Evolutionary conservation across 306 rosid species (phyloP).

Genomic region (Mucuna pruriens): DNA sequence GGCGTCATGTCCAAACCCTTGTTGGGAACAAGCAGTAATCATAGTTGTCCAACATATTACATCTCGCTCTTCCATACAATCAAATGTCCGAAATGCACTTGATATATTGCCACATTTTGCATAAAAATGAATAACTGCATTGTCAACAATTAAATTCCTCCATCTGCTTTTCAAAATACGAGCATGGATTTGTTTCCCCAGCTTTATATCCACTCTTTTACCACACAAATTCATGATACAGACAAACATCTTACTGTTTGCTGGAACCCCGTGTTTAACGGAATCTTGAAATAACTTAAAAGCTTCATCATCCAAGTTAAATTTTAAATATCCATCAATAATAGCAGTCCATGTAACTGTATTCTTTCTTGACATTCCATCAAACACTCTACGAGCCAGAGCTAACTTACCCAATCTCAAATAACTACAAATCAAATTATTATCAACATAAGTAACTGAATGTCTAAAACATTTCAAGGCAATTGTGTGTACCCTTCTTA

Average conservation of each 20-base stretch:
- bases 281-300: constrained; percentile 61
- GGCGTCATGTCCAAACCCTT: constrained; percentile 70
- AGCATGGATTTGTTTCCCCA: constrained; percentile 84
- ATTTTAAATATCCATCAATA: constrained; percentile 70
- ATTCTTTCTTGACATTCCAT: constrained; percentile 62
- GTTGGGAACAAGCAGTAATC: constrained; percentile 90
- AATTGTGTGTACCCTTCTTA: constrained; percentile 64
- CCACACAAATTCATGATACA: constrained; percentile 75
- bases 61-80: constrained; percentile 65
- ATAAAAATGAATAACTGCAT: constrained; percentile 72
- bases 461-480: constrained; percentile 49
- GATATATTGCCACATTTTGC: constrained; percentile 67
- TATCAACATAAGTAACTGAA: constrained; percentile 58
- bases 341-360: constrained; percentile 92
- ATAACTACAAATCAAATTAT: constrained; percentile 78
- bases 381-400: constrained; percentile 73
- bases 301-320: constrained; percentile 71
- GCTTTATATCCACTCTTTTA: constrained; percentile 59
- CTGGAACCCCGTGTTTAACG: constrained; percentile 49
- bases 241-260: constrained; percentile 78
- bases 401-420: constrained; percentile 56
- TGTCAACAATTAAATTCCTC: constrained; percentile 76
- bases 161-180: constrained; percentile 63
- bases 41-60: constrained; percentile 88
- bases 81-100: constrained; percentile 68